These are phyloP conservation scores for Fusarium coicis DNA, from an alignment of 2,329 filamentous ascomycete genomes.

Conservation along the genomic window DNA sequence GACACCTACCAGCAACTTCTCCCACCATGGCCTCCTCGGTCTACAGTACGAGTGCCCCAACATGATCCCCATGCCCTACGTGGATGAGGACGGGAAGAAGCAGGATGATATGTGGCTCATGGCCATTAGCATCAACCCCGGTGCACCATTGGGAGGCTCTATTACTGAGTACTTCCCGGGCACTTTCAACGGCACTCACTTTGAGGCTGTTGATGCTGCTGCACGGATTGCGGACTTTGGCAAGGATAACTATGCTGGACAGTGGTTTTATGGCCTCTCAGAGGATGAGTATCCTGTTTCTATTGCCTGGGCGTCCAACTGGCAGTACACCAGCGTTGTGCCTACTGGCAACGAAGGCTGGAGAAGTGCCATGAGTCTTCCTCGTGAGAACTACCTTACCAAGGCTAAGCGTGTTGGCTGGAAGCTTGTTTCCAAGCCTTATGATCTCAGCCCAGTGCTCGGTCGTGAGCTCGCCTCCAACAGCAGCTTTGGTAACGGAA, in stretches of 20 bases:
- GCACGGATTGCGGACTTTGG: conserved; percentile 49
- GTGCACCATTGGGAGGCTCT: conserved; percentile 66
- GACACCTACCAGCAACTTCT: conserved; percentile 65
- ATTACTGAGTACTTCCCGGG: conserved; percentile 67
- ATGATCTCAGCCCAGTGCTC: conserved; percentile 60
- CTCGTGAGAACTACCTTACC: conserved; percentile 62
- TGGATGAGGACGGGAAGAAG: conserved; percentile 49
- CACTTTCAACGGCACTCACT: conserved; percentile 73
- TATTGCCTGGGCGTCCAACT: conserved; percentile 52
- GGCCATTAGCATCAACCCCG: conserved; percentile 66
- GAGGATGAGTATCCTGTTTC: conserved; percentile 46
- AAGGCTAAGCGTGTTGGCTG: conserved; percentile 62
- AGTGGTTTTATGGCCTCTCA: conserved; percentile 47
- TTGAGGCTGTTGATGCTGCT: conserved; percentile 49
- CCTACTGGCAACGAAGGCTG: conserved; percentile 48
- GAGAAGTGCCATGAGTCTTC: conserved; percentile 48
- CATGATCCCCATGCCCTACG: conserved; percentile 63
- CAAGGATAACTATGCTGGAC: conserved; percentile 52
- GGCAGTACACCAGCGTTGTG: conserved; percentile 47
- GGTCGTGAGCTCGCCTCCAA: conserved; percentile 57
- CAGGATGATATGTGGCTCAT: conserved; percentile 54
- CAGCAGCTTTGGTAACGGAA: conserved; percentile 58
- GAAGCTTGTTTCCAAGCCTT: conserved; percentile 61
- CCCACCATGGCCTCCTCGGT: conserved; percentile 61
- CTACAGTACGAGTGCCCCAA: conserved; percentile 73